phyloP scores from a whole-genome alignment of 2,329 filamentous ascomycete species.

The Fusarium xylarioides region DNA sequence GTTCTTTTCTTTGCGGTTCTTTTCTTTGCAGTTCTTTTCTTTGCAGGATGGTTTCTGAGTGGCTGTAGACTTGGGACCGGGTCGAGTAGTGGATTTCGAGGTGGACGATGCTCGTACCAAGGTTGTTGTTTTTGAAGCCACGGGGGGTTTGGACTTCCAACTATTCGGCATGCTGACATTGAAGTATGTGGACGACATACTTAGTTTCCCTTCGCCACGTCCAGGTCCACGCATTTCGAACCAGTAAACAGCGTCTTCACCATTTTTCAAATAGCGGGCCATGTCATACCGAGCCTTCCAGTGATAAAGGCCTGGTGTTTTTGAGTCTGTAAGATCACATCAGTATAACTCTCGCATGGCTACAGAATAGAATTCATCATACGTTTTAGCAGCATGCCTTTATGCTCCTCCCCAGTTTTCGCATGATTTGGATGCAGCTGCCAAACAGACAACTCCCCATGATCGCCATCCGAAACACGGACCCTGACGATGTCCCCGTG shows the following conservation, averaged over 20 bases:
- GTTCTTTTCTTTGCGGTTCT: no score
- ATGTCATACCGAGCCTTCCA: not conserved
- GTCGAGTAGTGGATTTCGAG: no score
- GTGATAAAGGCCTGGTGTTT: accelerated
- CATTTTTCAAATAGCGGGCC: not conserved
- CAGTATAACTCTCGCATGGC: not conserved
- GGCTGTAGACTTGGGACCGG: not conserved
- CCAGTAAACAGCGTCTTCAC: not conserved
- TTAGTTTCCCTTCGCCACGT: no score
- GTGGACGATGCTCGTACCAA: not conserved
- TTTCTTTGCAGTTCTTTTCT: not conserved
- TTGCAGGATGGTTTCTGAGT: accelerated
- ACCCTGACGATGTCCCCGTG: not conserved
- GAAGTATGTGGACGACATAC: not conserved
- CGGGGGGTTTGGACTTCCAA: not conserved
- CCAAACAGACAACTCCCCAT: not conserved
- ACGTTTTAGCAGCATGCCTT: no score
- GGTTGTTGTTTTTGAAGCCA: not conserved
- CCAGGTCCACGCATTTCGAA: not conserved
- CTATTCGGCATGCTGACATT: not conserved
- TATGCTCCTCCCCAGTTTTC: no score
- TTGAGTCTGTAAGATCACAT: not conserved
- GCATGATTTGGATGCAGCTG: not conserved
- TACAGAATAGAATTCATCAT: no score
- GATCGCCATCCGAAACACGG: not conserved